Conservation (phyloP, 1,284 basidiomycete genomes). For the Sanghuangporus sanghuang region DNA sequence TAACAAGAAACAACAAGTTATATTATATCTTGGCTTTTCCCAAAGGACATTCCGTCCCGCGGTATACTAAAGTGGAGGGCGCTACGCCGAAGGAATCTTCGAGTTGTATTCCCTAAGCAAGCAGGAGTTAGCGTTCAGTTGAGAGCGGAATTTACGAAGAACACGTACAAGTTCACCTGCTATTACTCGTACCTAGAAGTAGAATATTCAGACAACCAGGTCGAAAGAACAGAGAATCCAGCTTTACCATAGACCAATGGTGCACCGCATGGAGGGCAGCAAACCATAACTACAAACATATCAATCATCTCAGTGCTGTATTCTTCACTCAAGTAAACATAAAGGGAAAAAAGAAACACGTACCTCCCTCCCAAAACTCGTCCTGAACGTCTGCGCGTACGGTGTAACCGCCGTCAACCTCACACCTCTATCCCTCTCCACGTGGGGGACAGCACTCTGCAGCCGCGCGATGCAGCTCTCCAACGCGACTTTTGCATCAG, state of each 20-base stretch:
- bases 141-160: slow-evolving; percentile 6
- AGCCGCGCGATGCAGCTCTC: slow-evolving; percentile 52
- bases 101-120: slow-evolving; percentile 51
- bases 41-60: slow-evolving; percentile 33
- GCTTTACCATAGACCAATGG: slow-evolving; percentile 77
- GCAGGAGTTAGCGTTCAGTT: slow-evolving; percentile 19
- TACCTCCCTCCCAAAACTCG: slow-evolving; percentile 80
- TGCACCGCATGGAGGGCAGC: slow-evolving; percentile 78
- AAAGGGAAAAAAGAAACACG: slow-evolving; percentile 19
- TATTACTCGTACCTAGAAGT: slow-evolving; percentile 65
- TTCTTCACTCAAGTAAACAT: background rate
- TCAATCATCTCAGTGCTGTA: background rate
- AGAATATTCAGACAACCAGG: background rate
- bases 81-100: slow-evolving; percentile 76
- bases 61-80: slow-evolving; percentile 72
- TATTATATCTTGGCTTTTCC: slow-evolving; percentile 13
- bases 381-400: slow-evolving; percentile 62
- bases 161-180: slow-evolving; percentile 67
- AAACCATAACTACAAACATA: slow-evolving; percentile 68
- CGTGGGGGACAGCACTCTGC: slow-evolving; percentile 43
- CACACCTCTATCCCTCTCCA: slow-evolving; percentile 49
- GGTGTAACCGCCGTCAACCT: slow-evolving; percentile 76
- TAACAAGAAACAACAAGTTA: background rate
- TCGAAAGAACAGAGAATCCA: background rate
- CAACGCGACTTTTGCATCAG: slow-evolving; percentile 53